Base-by-base conservation (phyloP, 2,329 filamentous ascomycete species). In the Colletotrichum filicis region DNA sequence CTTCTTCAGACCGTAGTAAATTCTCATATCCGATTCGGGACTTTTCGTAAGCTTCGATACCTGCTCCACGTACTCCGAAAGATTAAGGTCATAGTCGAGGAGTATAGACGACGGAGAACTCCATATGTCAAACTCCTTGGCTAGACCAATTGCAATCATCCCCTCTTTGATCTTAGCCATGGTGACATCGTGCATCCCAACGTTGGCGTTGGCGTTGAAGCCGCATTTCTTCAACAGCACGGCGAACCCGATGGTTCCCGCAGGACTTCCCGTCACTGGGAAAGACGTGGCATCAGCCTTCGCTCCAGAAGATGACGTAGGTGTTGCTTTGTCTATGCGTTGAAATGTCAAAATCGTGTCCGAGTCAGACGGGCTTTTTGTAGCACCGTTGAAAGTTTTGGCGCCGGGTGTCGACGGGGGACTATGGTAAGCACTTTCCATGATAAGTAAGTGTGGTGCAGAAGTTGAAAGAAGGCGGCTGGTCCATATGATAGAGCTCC, bases 101-200 rank as follows among this genome's bases (percentile, higher is more conserved):
- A 67, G 56, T 16, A 22, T 67, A 30, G 42, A 35, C 1, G 11
- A 26, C 6, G 19, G 28, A 12, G 32, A 52, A 19, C 37, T 59
- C 60, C 64, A 66, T 5, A 66, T 49, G 56, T 60, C 64, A 28
- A 66, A 59, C 28, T 66, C 37, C n/a, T 66, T 66, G 16, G 64
- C 55, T 1, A 49, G 56, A 28, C 56, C 37, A 5, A 66, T 52
- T 2, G 8, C 19, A 30, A 32, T 9, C 30, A 65, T 65, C 7
- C 35, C 49, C 9, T 56, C 49, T 52, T 56, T 46, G n/a, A 66
- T 52, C 37, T 32, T n/a, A 5, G 26, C 28, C 64, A 66, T 66
- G 55, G 55, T 22, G 11, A 65, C n/a, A 37, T 26, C 28, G 6
- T 53, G 30, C 42, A 49, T 55, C 5, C 49, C 62, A 19, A 19